Percentiles rank a stretch among this genome's conserved stretches.
phyloP scores from a whole-genome alignment of 75 land plant species.

The Cunninghamia lanceolata region DNA sequence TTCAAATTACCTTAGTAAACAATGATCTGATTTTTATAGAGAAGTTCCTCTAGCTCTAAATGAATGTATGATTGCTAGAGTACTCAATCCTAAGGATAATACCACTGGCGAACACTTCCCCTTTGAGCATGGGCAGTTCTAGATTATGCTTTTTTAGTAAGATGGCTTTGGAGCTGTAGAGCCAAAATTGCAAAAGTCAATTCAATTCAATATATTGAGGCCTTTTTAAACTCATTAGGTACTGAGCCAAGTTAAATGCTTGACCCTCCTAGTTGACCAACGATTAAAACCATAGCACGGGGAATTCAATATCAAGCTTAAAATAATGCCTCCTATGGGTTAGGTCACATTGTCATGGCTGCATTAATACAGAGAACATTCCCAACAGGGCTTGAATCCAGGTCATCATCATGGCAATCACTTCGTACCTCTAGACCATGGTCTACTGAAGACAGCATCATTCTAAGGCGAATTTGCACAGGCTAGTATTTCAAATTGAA shows the following conservation, averaged over 20 bases:
- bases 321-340: neutral
- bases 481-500: neutral
- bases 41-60: neutral
- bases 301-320: neutral
- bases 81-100: neutral
- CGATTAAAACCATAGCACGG: neutral
- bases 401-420: neutral
- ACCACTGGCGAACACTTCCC: neutral
- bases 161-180: neutral
- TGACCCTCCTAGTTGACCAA: neutral
- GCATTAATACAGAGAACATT: neutral
- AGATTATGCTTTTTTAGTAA: neutral
- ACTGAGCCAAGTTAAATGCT: neutral
- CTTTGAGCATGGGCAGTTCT: neutral
- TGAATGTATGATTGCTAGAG: neutral
- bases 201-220: neutral
- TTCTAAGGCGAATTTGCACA: neutral
- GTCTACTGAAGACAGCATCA: neutral
- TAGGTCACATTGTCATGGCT: neutral
- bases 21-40: neutral
- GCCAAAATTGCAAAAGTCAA: neutral
- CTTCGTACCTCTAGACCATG: neutral
- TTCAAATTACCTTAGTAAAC: neutral
- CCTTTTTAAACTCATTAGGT: neutral
- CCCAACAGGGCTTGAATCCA: neutral